A percentile compares a stretch with the other conserved stretches of the same genome.
phyloP scores from a whole-genome alignment of 768 basidiomycete species.

The Pisolithus albus region DNA sequence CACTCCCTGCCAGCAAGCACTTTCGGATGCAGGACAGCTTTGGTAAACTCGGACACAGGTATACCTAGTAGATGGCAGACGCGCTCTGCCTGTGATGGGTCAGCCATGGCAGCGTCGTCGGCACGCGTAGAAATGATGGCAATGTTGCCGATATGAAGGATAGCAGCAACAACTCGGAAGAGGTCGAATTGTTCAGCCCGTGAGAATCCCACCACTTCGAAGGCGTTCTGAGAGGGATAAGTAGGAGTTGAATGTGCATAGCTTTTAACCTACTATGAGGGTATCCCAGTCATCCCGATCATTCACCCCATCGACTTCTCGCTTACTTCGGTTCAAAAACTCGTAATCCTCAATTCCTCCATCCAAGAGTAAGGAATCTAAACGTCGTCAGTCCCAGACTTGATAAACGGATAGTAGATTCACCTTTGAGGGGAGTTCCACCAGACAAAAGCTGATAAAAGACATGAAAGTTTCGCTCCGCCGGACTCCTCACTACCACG shows the following conservation, averaged over 20 bases:
- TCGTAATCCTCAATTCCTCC: conserved; percentile 77
- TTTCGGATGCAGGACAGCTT: conserved; percentile 81
- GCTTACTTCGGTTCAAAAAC: conserved; percentile 82
- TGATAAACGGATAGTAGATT: conserved; percentile 10
- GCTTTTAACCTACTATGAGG: conserved; percentile 48
- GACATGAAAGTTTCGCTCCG: conserved; percentile 92
- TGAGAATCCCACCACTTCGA: conserved; percentile 87
- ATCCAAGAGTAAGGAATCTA: conserved; percentile 69
- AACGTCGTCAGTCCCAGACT: conserved; percentile 8
- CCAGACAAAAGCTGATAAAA: conserved; percentile 92
- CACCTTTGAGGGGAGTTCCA: conserved; percentile 64
- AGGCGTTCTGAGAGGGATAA: conserved; percentile 48
- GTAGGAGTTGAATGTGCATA: not conserved
- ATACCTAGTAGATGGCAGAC: conserved; percentile 91
- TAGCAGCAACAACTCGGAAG: conserved; percentile 88
- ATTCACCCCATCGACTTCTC: conserved; percentile 93
- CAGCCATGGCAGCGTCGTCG: conserved; percentile 72
- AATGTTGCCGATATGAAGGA: conserved; percentile 96
- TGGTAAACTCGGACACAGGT: conserved; percentile 79
- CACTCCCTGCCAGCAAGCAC: conserved; percentile 94
- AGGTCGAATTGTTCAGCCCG: conserved; percentile 80
- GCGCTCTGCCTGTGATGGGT: conserved; percentile 79
- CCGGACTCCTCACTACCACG: conserved; percentile 80
- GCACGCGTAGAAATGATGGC: conserved; percentile 68
- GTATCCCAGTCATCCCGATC: conserved; percentile 83